Percentiles rank a stretch among this genome's conserved stretches.
Conservation (phyloP, 1,139 yeast genomes). For the Pneumocystis oryctolagi region DNA sequence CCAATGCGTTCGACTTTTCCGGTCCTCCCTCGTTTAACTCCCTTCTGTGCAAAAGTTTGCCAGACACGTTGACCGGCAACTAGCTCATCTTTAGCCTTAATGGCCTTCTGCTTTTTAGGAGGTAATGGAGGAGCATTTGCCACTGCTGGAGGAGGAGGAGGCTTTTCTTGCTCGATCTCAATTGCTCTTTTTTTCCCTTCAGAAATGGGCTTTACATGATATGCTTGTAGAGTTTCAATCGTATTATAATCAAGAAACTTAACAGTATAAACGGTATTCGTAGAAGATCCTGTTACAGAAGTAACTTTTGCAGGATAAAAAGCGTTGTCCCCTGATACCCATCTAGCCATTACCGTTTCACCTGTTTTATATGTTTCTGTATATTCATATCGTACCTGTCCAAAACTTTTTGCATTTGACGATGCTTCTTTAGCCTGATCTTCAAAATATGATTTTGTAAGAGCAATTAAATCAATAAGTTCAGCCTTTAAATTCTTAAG, state of each 20-base stretch:
- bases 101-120: conserved; percentile 5
- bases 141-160: conserved; percentile 1
- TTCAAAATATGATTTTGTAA: conserved; percentile 18
- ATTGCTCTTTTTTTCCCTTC: conserved; percentile 1
- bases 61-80: conserved; percentile 23
- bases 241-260: conserved; percentile 17
- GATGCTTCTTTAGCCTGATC: conserved; percentile 2
- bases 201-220: conserved; percentile 15
- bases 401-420: background rate
- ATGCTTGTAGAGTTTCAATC: conserved; percentile 20
- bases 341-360: conserved; percentile 19
- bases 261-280: conserved; percentile 21
- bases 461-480: conserved; percentile 22
- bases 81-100: conserved; percentile 13
- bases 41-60: conserved; percentile 23
- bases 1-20: conserved; percentile 17
- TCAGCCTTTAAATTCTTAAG: conserved; percentile 23
- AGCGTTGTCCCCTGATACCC: conserved; percentile 21
- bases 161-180: background rate
- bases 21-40: conserved; percentile 18
- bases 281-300: conserved; percentile 21
- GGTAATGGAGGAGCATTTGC: conserved; percentile 1
- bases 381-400: conserved; percentile 1
- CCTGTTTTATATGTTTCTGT: conserved; percentile 17
- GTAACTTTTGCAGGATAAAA: conserved; percentile 21